phyloP scores from a whole-genome alignment of 768 basidiomycete species.

The Naganishia kalamii region DNA sequence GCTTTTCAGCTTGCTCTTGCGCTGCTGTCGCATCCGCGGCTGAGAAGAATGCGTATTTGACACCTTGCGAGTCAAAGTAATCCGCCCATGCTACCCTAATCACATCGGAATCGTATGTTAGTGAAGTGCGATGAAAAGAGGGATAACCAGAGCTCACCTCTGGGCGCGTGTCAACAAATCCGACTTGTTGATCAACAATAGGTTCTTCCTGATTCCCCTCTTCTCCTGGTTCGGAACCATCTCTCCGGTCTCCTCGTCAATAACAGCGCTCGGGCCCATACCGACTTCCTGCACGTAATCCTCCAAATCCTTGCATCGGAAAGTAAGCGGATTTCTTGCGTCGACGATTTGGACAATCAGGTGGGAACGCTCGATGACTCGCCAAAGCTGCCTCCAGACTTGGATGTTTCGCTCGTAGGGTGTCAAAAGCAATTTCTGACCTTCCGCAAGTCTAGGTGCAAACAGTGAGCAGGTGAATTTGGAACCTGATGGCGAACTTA shows the following conservation, averaged over 20 bases:
- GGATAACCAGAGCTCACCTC: constrained; percentile 52
- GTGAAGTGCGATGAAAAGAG: neutral
- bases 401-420: constrained; percentile 97
- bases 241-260: constrained; percentile 54
- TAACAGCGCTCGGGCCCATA: constrained; percentile 23
- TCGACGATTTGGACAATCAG: constrained; percentile 96
- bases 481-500: constrained; percentile 49
- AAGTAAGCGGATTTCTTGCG: constrained; percentile 85
- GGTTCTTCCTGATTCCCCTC: constrained; percentile 61
- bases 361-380: constrained; percentile 92
- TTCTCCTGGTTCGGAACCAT: constrained; percentile 66
- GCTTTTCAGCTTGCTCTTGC: constrained; percentile 61
- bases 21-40: constrained; percentile 78
- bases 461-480: neutral
- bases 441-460: constrained; percentile 67
- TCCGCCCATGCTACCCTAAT: constrained; percentile 79
- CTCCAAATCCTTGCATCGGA: constrained; percentile 91
- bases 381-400: constrained; percentile 83
- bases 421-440: constrained; percentile 77
- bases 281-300: constrained; percentile 66
- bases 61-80: constrained; percentile 39
- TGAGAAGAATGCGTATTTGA: constrained; percentile 84
- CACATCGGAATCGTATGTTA: neutral
- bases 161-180: constrained; percentile 82
- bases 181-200: constrained; percentile 91